These are phyloP conservation scores for Trichosporon sp. DNA, from an alignment of 1,284 basidiomycete genomes.

Conservation along the genomic window DNA sequence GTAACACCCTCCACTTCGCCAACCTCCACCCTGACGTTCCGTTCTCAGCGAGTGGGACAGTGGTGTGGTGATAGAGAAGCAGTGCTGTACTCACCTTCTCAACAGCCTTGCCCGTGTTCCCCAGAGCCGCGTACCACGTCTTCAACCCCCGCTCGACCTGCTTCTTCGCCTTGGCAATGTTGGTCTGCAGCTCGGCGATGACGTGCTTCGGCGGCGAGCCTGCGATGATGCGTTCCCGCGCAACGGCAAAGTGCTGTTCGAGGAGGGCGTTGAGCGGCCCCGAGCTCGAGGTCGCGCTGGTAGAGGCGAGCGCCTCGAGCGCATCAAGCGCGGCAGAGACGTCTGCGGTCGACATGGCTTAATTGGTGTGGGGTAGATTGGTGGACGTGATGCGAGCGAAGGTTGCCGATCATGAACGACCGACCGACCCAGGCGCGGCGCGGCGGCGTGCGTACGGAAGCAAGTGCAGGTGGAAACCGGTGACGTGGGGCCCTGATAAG, in stretches of 20 bases:
- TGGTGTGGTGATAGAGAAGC: too few species aligned
- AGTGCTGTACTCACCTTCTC: conserved; percentile 63
- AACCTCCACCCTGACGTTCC: background rate
- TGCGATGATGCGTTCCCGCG: conserved; percentile 55
- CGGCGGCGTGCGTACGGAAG: background rate
- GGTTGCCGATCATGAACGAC: background rate
- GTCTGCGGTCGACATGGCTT: conserved; percentile 24
- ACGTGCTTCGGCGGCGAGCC: conserved; percentile 57
- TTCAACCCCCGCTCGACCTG: conserved; percentile 82
- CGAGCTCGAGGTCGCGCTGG: conserved; percentile 56
- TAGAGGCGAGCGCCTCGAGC: conserved; percentile 48
- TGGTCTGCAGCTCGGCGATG: conserved; percentile 55
- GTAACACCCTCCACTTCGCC: background rate
- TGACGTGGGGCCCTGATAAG: background rate
- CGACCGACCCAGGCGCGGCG: background rate
- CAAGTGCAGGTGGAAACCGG: background rate
- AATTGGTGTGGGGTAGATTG: background rate
- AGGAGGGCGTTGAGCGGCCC: conserved; percentile 67
- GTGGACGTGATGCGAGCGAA: background rate
- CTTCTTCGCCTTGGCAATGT: conserved; percentile 66
- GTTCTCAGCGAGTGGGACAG: too few species aligned
- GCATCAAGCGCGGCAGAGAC: conserved; percentile 33
- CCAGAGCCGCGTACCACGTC: conserved; percentile 70
- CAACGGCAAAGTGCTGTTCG: conserved; percentile 55
- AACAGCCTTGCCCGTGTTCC: conserved; percentile 70